These are phyloP conservation scores for Casuarina glauca DNA, from an alignment of 306 rosid genomes.

Conservation along the genomic window DNA sequence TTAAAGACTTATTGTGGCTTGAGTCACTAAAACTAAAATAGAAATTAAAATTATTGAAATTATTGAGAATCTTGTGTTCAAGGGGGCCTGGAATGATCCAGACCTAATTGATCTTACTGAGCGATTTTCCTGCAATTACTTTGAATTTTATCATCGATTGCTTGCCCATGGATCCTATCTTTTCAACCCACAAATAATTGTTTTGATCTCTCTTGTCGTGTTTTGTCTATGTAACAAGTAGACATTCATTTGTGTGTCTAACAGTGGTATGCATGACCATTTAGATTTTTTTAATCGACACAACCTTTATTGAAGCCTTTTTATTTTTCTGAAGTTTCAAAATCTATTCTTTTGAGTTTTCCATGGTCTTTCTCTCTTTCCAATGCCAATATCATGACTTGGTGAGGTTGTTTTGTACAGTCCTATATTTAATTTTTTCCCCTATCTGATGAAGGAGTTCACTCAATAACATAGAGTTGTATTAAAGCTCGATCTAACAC, in stretches of 20 bases:
- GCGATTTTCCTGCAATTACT: no score
- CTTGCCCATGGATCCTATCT: background rate
- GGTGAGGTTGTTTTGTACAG: background rate
- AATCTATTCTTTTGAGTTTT: background rate
- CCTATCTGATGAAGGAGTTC: background rate
- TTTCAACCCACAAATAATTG: background rate
- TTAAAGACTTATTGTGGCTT: no score
- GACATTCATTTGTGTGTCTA: background rate
- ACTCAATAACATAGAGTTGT: background rate
- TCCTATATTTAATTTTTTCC: background rate
- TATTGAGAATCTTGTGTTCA: no score
- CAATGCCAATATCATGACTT: slow-evolving; percentile 1
- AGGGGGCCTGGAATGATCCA: no score
- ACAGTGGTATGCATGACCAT: background rate
- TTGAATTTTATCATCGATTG: background rate
- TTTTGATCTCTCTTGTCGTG: background rate
- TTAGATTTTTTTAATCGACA: background rate
- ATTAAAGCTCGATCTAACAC: background rate
- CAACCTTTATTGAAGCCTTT: background rate
- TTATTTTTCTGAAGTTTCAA: background rate
- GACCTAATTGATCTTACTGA: no score
- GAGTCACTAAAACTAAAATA: no score
- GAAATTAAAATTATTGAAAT: no score
- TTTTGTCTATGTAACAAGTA: background rate
- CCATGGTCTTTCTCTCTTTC: background rate